A percentile compares a stretch with the other conserved stretches of the same genome.
Conservation (phyloP, 108 stramenopile genomes). For the Cyclotella baltica region DNA sequence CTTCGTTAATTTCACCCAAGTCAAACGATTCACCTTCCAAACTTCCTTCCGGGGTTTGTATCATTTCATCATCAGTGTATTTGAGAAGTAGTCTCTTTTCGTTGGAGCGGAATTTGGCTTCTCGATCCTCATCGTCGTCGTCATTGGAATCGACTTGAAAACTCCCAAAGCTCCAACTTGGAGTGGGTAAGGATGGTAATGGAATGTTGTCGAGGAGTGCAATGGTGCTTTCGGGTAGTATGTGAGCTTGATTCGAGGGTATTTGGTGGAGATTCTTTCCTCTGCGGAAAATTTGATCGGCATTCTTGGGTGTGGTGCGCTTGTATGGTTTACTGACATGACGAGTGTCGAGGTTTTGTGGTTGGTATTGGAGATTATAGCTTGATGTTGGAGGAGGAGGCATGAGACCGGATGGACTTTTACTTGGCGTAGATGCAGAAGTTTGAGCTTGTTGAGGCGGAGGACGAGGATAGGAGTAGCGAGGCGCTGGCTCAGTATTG, state of each 20-base stretch:
- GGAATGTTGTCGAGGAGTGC: too few relatives aligned
- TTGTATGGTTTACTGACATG: background rate
- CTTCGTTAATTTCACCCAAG: conserved; percentile 9
- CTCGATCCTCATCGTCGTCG: background rate
- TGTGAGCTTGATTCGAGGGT: background rate
- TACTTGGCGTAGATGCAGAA: background rate
- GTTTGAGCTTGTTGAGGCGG: background rate
- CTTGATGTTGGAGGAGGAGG: background rate
- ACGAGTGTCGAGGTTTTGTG: background rate
- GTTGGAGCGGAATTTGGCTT: background rate
- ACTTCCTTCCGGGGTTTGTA: conserved; percentile 12
- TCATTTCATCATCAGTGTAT: conserved; percentile 11
- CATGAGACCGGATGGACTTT: background rate
- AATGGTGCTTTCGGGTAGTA: too few relatives aligned
- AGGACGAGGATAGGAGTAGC: conserved; percentile 14
- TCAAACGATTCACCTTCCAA: conserved; percentile 12
- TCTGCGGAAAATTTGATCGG: conserved; percentile 24
- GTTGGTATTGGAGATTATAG: background rate
- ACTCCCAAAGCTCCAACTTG: conserved; percentile 17
- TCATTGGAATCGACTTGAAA: too few relatives aligned
- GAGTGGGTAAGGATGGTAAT: background rate
- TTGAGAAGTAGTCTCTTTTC: conserved; percentile 23
- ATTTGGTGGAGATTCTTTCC: conserved; percentile 17
- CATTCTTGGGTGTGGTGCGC: conserved; percentile 19
- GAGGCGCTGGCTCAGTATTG: background rate